Percentiles rank a stretch among this genome's conserved stretches.
phyloP scores from a whole-genome alignment of 2,329 filamentous ascomycete species.

The Didymella lethalis region DNA sequence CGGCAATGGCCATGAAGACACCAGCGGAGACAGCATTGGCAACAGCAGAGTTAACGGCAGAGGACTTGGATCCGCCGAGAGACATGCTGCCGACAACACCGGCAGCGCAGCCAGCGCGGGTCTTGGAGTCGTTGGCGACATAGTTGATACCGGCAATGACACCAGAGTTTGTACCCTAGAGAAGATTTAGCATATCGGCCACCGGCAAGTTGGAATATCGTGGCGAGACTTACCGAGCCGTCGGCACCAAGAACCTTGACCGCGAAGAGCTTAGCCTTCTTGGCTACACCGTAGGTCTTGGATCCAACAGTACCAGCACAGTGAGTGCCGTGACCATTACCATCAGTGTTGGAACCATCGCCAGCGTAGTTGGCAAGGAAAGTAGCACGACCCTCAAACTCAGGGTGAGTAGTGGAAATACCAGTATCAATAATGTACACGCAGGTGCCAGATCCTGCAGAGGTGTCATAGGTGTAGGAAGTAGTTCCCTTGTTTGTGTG shows the following conservation, averaged over 20 bases:
- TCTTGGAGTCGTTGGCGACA: constrained; percentile 45
- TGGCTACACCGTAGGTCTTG: constrained; percentile 50
- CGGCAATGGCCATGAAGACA: constrained; percentile 53
- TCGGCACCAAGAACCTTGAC: constrained; percentile 52
- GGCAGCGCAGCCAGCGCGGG: constrained; percentile 45
- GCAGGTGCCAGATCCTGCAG: constrained; percentile 54
- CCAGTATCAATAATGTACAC: constrained; percentile 73
- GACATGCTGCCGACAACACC: constrained; percentile 52
- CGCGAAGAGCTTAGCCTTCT: constrained; percentile 50
- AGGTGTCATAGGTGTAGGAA: constrained; percentile 52
- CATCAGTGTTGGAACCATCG: constrained; percentile 47
- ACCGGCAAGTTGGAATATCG: constrained; percentile 8
- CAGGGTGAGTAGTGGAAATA: constrained; percentile 62
- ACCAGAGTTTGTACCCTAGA: constrained; percentile 52
- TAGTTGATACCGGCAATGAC: constrained; percentile 52
- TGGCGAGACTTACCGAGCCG: constrained; percentile 42
- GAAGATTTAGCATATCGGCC: constrained; percentile 7
- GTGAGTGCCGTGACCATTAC: constrained; percentile 53
- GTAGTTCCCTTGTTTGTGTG: constrained; percentile 40
- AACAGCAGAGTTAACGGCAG: constrained; percentile 50
- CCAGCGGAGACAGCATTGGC: constrained; percentile 47
- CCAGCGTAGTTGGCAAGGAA: constrained; percentile 51
- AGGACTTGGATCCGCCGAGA: constrained; percentile 50
- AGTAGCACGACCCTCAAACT: constrained; percentile 52
- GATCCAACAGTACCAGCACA: constrained; percentile 50